Evolutionary conservation across 768 basidiomycete species (phyloP).

Genomic region (Mycena galericulata): DNA sequence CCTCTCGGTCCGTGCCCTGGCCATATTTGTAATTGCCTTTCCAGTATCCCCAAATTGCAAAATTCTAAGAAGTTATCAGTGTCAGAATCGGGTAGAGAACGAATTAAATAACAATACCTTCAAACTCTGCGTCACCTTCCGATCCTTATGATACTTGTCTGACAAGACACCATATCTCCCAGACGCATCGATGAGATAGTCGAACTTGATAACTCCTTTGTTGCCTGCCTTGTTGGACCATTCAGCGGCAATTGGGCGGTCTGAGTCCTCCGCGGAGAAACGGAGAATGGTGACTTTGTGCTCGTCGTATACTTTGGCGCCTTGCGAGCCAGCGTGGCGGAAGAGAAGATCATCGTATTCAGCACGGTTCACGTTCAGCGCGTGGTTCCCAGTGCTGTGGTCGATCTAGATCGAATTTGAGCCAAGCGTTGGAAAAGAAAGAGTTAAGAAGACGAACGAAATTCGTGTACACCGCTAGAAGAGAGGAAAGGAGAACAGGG

Average conservation of each 20-base stretch:
- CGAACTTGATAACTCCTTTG: slow-evolving; percentile 4
- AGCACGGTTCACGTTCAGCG: slow-evolving; percentile 32
- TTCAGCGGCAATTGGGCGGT: slow-evolving; percentile 15
- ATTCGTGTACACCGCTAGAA: slow-evolving; percentile 31
- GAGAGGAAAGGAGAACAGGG: not conserved
- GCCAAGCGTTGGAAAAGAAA: not conserved
- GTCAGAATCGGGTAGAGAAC: not conserved
- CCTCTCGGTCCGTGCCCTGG: slow-evolving; percentile 44
- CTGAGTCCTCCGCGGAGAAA: slow-evolving; percentile 2
- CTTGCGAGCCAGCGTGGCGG: slow-evolving; percentile 1
- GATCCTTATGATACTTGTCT: slow-evolving; percentile 58
- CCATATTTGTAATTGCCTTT: slow-evolving; percentile 51
- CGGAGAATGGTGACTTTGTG: not conserved
- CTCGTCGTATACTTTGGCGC: not conserved
- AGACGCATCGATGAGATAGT: slow-evolving; percentile 17
- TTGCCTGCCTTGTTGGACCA: slow-evolving; percentile 1
- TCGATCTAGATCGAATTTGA: slow-evolving; percentile 36
- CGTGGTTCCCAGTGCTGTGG: slow-evolving; percentile 39
- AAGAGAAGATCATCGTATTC: slow-evolving; percentile 21
- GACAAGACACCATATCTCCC: slow-evolving; percentile 57
- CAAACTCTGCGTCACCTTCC: slow-evolving; percentile 42
- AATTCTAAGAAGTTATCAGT: slow-evolving; percentile 1
- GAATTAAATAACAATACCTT: not conserved
- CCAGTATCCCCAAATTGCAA: slow-evolving; percentile 55
- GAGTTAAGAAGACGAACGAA: slow-evolving; percentile 41